Evolutionary conservation across 768 basidiomycete species (phyloP).

Genomic region (Saitozyma podzolica): DNA sequence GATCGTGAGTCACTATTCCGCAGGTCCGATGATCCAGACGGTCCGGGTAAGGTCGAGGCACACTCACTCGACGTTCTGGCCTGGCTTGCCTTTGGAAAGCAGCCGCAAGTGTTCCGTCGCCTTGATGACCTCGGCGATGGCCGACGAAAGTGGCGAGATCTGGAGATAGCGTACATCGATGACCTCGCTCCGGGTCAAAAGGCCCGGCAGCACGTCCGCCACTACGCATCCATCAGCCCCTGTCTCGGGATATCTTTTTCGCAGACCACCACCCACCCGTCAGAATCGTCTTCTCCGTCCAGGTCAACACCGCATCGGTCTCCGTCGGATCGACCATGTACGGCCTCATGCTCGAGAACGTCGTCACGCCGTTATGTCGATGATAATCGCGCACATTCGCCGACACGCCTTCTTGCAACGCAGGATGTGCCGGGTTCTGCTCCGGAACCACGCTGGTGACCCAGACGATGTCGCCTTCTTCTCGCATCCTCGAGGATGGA

Average conservation of each 20-base stretch:
- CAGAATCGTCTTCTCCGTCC: slow-evolving; percentile 76
- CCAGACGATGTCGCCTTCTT: slow-evolving; percentile 81
- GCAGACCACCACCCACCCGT: slow-evolving; percentile 28
- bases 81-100: slow-evolving; percentile 15
- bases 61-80: slow-evolving; percentile 30
- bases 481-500: slow-evolving; percentile 69
- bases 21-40: not conserved
- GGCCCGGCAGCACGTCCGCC: slow-evolving; percentile 62
- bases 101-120: slow-evolving; percentile 60
- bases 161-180: slow-evolving; percentile 68
- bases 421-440: slow-evolving; percentile 70
- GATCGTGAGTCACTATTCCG: not conserved
- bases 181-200: slow-evolving; percentile 84
- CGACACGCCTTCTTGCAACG: slow-evolving; percentile 84
- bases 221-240: slow-evolving; percentile 18
- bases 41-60: not conserved
- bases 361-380: slow-evolving; percentile 79
- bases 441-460: slow-evolving; percentile 82
- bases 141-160: slow-evolving; percentile 81
- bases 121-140: slow-evolving; percentile 74
- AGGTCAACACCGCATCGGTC: slow-evolving; percentile 50
- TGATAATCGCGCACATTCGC: slow-evolving; percentile 78
- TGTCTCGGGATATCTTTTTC: not conserved
- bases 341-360: slow-evolving; percentile 75
- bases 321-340: slow-evolving; percentile 67